Evolutionary conservation across 768 basidiomycete species (phyloP), one percentile per base, ranked within the genome.

Genomic region (Dioszegia aurantiaca): DNA sequence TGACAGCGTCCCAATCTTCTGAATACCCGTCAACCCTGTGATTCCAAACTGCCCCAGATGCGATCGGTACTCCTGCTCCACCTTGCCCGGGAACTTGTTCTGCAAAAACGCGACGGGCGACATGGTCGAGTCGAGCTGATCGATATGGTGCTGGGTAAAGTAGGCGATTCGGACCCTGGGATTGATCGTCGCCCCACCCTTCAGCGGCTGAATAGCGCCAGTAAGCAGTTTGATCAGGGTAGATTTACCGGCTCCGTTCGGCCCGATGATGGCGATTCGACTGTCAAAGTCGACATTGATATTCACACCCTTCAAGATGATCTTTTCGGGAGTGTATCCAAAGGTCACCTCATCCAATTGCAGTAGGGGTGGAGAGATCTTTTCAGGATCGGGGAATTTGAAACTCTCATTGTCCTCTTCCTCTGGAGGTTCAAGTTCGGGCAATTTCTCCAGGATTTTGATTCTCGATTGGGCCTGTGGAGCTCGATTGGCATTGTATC

Each of bases 21-120:
- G 94, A 65, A 98, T 76, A 30, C 77, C 77, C 1, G 92, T 94
- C 85, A 94, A 86, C 41, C 92, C 91, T 60, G 89, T 95, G 68
- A 97, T 94, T 68, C 95, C 93, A 80, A 98, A 95, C 58, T 93
- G 91, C 5, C 94, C 95, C 12, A 99, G 81, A 78, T 98, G 95
- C n/a, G 79, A 77, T 61, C 95, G 83, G 75, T 98, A 98, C 75
- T 97, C 95, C 76, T 97, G 94, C 77, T 98, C 95, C 5, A 83
- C 90, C 78, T 87, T 87, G 0, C 95, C 94, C 0, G 95, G 95
- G 81, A 88, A 97, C 69, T 84, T 89, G 23, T 86, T 85, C 14
- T 90, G 90, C 28, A 99, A 80, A 80, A 95, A 97, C 68, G 89
- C 87, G 10, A 98, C 95, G 0, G 94, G 89, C n/a, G 85, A 86